Base-by-base conservation (phyloP, 192 early-diverging fungal species). In the Coemansia umbellata region DNA sequence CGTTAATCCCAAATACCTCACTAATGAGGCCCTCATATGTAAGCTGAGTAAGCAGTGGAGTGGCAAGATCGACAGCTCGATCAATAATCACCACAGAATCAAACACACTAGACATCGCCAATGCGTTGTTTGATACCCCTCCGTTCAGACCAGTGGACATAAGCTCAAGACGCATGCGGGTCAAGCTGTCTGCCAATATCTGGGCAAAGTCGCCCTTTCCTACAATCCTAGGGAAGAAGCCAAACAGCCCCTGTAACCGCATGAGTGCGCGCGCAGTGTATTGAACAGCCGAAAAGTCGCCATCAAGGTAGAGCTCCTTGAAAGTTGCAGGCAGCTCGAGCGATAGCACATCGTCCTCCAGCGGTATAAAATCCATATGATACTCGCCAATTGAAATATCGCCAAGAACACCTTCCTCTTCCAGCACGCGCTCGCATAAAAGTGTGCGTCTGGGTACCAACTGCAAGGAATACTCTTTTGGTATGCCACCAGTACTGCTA, bases 11-110 rank as follows among this genome's bases (percentile, higher is more conserved):
- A 58, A 89, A 93, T 8, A 89, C 80, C 66, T 98, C 96, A 69
- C 96, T 94, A 53, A 99, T 85, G 18, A 99, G 76, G 4, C 96
- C 96, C 74, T 97, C 91, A 67, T 97, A 99, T 0, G 96, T 97
- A 50, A 97, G 78, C 65, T 95, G 92, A 0, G 93, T 99, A 57
- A 92, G 88, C 27, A 99, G 69, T 8, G 93, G 95, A 4, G 93
- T 97, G 28, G 93, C 77, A 37, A 95, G 55, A 63, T 99, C 96
- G 4, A 93, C 91, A 18, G 79, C 81, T 2, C 95, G 81, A 54
- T 99, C 96, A 31, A 99, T 81, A 13, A 99, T 84, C 15, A 99
- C 82, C 42, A 96, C 55, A 8, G 91, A 86, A 58, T 99, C 85
- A 39, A 87, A 84, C 28, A 68, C 70, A 35, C 80, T 78, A 4